These are phyloP conservation scores for Pycnococcus provasolii DNA, from an alignment of 139 green algal genomes.

Conservation along the genomic window DNA sequence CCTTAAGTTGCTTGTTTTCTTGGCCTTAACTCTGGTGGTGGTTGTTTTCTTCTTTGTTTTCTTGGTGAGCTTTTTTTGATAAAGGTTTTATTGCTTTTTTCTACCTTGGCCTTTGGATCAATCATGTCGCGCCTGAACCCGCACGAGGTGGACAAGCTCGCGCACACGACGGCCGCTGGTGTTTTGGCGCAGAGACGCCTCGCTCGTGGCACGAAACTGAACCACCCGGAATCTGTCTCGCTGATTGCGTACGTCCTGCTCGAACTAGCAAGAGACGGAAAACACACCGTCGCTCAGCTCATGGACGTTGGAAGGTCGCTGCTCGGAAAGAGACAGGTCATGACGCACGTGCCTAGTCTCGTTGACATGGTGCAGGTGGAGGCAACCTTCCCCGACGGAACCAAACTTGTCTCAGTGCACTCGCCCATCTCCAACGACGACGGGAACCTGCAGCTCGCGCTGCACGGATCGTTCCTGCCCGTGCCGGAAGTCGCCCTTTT, in stretches of 20 bases:
- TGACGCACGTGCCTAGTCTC: slow-evolving; percentile 28
- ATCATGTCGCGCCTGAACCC: slow-evolving; percentile 25
- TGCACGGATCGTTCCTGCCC: slow-evolving; percentile 31
- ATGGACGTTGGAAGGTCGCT: slow-evolving; percentile 31
- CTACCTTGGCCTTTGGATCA: too few relatives aligned
- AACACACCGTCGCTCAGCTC: slow-evolving; percentile 34
- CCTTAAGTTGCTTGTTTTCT: too few relatives aligned
- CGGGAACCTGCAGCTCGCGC: slow-evolving; percentile 35
- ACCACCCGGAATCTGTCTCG: slow-evolving; percentile 36
- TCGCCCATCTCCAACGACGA: slow-evolving; percentile 28
- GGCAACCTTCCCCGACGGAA: slow-evolving; percentile 40
- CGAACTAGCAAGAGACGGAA: slow-evolving; percentile 34
- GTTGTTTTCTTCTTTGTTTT: too few relatives aligned
- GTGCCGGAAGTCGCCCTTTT: slow-evolving; percentile 5
- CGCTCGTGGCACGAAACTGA: slow-evolving; percentile 32
- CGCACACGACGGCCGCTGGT: slow-evolving; percentile 19
- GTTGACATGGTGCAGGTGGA: slow-evolving; percentile 35
- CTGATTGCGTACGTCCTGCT: slow-evolving; percentile 34
- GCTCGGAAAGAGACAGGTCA: slow-evolving; percentile 33
- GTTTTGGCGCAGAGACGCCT: slow-evolving; percentile 36
- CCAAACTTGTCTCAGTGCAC: slow-evolving; percentile 43
- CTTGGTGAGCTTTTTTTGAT: too few relatives aligned
- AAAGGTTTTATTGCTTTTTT: too few relatives aligned
- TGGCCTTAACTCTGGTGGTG: too few relatives aligned
- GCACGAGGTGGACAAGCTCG: slow-evolving; percentile 39